Evolutionary conservation across 345 rosid species (phyloP).

Genomic region (Corchorus capsularis): DNA sequence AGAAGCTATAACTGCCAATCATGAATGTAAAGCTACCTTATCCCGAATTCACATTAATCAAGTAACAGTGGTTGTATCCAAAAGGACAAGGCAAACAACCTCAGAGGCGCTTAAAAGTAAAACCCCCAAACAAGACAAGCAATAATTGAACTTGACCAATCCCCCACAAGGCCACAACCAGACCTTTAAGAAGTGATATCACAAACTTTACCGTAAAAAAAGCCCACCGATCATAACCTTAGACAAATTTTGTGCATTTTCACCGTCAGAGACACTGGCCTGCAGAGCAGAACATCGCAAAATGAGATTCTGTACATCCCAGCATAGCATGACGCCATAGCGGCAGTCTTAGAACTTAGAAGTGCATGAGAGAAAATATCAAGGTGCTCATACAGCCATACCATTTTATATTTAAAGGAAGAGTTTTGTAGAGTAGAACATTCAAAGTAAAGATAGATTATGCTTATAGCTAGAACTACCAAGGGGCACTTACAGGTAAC

Average conservation of each 20-base stretch:
- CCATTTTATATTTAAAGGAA: slow-evolving; percentile 15
- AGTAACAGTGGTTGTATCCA: background rate
- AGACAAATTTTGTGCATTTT: slow-evolving; percentile 70
- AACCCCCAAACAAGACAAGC: slow-evolving; percentile 9
- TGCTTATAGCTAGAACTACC: background rate
- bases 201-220: slow-evolving; percentile 70
- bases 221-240: slow-evolving; percentile 75
- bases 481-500: background rate
- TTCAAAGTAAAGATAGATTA: slow-evolving; percentile 9
- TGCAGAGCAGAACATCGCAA: slow-evolving; percentile 39
- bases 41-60: background rate
- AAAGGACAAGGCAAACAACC: background rate
- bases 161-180: slow-evolving; percentile 12
- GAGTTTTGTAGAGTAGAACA: background rate
- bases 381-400: background rate
- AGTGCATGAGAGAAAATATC: slow-evolving; percentile 5
- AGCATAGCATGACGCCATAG: slow-evolving; percentile 1
- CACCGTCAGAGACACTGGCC: slow-evolving; percentile 96
- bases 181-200: background rate
- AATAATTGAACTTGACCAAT: slow-evolving; percentile 12
- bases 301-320: slow-evolving; percentile 24
- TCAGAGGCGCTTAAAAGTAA: slow-evolving; percentile 4
- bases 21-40: background rate
- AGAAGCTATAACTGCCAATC: background rate
- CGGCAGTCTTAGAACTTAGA: background rate